Percentiles rank a stretch among this genome's conserved stretches.
These are phyloP conservation scores for Nephelium lappaceum DNA, from an alignment of 345 rosid species.

Conservation along the genomic window DNA sequence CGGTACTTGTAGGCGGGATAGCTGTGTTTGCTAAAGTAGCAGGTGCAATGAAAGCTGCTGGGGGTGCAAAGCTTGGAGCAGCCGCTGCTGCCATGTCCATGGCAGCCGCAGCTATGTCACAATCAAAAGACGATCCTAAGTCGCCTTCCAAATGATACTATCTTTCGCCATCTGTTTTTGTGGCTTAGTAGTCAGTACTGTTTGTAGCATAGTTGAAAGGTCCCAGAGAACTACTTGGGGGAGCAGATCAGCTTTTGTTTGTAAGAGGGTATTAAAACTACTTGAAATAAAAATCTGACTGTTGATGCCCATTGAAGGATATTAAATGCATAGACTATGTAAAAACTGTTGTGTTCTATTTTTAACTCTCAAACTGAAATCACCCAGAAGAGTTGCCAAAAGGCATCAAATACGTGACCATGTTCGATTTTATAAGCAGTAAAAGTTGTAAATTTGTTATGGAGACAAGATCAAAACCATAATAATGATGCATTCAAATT, in stretches of 20 bases:
- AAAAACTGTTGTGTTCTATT: background rate
- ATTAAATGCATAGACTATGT: too few species aligned
- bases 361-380: background rate
- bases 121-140: constrained; percentile 60
- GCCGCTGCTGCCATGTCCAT: constrained; percentile 80
- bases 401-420: too few species aligned
- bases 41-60: constrained; percentile 84
- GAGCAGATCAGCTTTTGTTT: constrained; percentile 1
- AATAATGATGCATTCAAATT: background rate
- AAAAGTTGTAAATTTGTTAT: background rate
- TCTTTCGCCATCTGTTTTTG: background rate
- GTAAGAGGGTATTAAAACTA: background rate
- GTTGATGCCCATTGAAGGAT: background rate
- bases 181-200: background rate
- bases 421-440: background rate
- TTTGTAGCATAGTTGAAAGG: constrained; percentile 13
- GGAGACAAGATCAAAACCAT: background rate
- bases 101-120: constrained; percentile 69
- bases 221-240: constrained; percentile 4
- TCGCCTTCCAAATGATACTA: constrained; percentile 37
- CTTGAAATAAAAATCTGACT: constrained; percentile 27
- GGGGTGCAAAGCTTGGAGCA: constrained; percentile 86
- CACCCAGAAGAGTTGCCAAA: background rate
- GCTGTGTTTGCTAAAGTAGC: constrained; percentile 81
- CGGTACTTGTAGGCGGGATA: constrained; percentile 74